These are phyloP conservation scores for Ustilago lituana DNA, from an alignment of 1,284 basidiomycete species.

Conservation along the genomic window DNA sequence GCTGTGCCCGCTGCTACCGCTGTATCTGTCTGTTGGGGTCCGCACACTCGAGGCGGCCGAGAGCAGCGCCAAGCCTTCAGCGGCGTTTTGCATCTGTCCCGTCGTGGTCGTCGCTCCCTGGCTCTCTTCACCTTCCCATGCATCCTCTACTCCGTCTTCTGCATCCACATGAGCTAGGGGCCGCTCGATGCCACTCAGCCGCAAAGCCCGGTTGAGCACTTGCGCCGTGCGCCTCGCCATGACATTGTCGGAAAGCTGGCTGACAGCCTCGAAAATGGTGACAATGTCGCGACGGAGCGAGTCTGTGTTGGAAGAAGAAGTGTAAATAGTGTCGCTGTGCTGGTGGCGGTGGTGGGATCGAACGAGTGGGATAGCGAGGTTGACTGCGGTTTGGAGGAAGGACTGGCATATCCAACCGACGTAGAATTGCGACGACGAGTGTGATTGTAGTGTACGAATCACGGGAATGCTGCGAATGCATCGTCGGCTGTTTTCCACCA, in stretches of 20 bases:
- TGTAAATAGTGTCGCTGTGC: background rate
- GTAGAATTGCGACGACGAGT: constrained; percentile 28
- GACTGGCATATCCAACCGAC: constrained; percentile 23
- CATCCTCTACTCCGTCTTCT: constrained; percentile 15
- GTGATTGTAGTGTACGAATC: constrained; percentile 22
- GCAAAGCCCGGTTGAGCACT: constrained; percentile 24
- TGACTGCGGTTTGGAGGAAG: constrained; percentile 21
- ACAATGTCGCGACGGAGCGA: constrained; percentile 19
- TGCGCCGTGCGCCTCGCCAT: constrained; percentile 12
- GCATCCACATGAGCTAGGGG: background rate
- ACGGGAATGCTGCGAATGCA: constrained; percentile 25
- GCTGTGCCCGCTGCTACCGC: background rate
- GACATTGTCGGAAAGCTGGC: constrained; percentile 20
- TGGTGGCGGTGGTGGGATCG: constrained; percentile 18
- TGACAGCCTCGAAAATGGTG: constrained; percentile 27
- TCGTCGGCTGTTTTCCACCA: constrained; percentile 10
- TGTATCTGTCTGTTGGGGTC: constrained; percentile 8
- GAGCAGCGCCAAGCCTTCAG: constrained; percentile 33
- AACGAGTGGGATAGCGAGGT: constrained; percentile 29
- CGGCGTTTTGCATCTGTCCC: constrained; percentile 30
- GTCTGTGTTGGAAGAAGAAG: background rate
- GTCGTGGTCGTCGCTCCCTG: background rate
- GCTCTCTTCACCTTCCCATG: constrained; percentile 11
- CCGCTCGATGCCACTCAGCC: constrained; percentile 13
- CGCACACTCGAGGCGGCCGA: constrained; percentile 25